Evolutionary conservation across 164 flowering plant genomes (phyloP).

Genomic region (Akebia trifoliata): DNA sequence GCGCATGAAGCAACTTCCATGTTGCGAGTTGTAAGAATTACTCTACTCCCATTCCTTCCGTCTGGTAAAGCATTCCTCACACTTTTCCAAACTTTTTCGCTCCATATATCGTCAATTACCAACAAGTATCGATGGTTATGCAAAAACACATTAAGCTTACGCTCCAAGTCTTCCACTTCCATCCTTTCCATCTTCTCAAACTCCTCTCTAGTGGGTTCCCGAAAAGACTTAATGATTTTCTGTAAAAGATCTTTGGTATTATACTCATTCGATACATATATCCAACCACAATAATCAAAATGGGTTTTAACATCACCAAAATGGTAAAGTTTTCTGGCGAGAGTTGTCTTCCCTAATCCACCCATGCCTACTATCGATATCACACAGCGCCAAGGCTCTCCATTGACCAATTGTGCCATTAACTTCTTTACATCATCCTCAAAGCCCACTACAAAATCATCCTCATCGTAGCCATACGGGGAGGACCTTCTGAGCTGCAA

Average conservation of each 20-base stretch:
- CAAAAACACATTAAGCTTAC: constrained; percentile 3
- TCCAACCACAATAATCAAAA: constrained; percentile 22
- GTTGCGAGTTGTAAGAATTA: constrained; percentile 32
- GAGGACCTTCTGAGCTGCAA: background rate
- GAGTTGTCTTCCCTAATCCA: constrained; percentile 28
- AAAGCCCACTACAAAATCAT: background rate
- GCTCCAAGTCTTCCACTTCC: constrained; percentile 1
- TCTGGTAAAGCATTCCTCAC: constrained; percentile 24
- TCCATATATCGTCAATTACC: constrained; percentile 40
- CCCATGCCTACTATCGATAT: constrained; percentile 16
- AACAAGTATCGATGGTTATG: constrained; percentile 17
- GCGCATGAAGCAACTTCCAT: constrained; percentile 23
- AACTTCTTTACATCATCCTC: background rate
- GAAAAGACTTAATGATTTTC: constrained; percentile 6
- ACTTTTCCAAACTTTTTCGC: constrained; percentile 19
- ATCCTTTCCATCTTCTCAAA: background rate
- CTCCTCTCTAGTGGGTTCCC: background rate
- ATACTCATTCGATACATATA: constrained; percentile 27
- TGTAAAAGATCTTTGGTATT: constrained; percentile 15
- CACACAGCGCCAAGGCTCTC: background rate
- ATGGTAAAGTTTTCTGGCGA: constrained; percentile 16
- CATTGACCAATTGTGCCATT: background rate
- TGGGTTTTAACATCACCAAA: constrained; percentile 4
- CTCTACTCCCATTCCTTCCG: constrained; percentile 20
- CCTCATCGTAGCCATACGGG: background rate